Percentiles rank a stretch among this genome's conserved stretches.
These are phyloP conservation scores for Rhodotorula sp. DNA, from an alignment of 1,284 basidiomycete species.

Conservation along the genomic window DNA sequence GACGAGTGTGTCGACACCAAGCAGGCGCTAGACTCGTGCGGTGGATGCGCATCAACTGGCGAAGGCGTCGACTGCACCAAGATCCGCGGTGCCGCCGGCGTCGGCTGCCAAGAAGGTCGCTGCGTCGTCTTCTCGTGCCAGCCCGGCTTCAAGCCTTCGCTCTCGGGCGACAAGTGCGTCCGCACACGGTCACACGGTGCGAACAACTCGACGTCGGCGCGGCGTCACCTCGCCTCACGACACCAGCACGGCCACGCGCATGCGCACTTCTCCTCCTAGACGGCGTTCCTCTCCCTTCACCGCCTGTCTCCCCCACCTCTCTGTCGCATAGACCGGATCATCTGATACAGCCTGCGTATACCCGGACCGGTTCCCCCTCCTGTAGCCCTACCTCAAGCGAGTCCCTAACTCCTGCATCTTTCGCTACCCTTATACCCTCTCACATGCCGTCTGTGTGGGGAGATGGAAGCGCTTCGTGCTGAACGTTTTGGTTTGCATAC, in stretches of 20 bases:
- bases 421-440: too few relatives aligned
- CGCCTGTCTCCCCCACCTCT: too few relatives aligned
- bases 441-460: too few relatives aligned
- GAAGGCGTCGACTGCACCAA: constrained; percentile 68
- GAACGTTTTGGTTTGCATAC: too few relatives aligned
- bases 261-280: too few relatives aligned
- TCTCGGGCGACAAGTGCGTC: constrained; percentile 23
- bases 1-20: constrained; percentile 52
- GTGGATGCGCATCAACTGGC: constrained; percentile 66
- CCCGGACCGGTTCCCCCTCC: too few relatives aligned
- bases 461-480: too few relatives aligned
- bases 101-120: constrained; percentile 51
- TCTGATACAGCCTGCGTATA: too few relatives aligned
- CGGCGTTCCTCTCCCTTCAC: too few relatives aligned
- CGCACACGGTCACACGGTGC: constrained; percentile 13
- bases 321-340: too few relatives aligned
- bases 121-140: constrained; percentile 47
- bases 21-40: constrained; percentile 57
- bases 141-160: constrained; percentile 41
- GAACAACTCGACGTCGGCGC: neutral
- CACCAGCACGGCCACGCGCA: constrained; percentile 4
- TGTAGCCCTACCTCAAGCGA: too few relatives aligned
- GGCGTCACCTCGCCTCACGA: constrained; percentile 18
- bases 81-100: constrained; percentile 64
- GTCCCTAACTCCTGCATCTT: too few relatives aligned